These are phyloP conservation scores for Cyberlindnera mississippiensis DNA, from an alignment of 805 yeast species.

Conservation along the genomic window DNA sequence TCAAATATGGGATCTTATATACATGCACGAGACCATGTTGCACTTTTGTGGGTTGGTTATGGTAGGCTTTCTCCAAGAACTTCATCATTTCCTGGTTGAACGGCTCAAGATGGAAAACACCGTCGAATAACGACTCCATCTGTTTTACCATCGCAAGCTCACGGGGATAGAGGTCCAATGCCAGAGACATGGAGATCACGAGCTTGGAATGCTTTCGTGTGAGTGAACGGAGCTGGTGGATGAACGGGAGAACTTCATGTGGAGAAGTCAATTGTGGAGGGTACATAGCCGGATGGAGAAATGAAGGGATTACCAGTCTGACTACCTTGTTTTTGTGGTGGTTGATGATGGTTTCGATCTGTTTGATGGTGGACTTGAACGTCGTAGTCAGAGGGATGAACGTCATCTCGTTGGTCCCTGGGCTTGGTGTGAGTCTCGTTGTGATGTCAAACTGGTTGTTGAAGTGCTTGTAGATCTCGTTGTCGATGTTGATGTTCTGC, in stretches of 20 bases:
- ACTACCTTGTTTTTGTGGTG: conserved; percentile 46
- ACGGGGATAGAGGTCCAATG: conserved; percentile 65
- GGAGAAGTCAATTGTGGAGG: conserved; percentile 46
- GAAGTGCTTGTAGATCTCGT: conserved; percentile 48
- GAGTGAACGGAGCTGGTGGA: conserved; percentile 55
- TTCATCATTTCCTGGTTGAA: conserved; percentile 70
- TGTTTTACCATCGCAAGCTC: conserved; percentile 42
- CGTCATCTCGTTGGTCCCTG: conserved; percentile 57
- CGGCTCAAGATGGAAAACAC: conserved; percentile 73
- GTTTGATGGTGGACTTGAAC: conserved; percentile 32
- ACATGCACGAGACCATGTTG: conserved; percentile 87
- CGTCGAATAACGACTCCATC: conserved; percentile 59
- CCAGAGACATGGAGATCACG: conserved; percentile 50
- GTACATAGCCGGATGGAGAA: conserved; percentile 76
- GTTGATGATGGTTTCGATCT: conserved; percentile 41
- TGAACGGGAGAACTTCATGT: conserved; percentile 50
- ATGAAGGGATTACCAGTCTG: conserved; percentile 69
- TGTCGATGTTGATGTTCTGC: conserved; percentile 21
- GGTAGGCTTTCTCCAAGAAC: conserved; percentile 64
- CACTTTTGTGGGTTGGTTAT: conserved; percentile 66
- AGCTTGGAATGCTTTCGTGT: conserved; percentile 45
- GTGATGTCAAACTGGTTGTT: conserved; percentile 74
- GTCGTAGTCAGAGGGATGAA: conserved; percentile 41
- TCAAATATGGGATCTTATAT: conserved; percentile 63
- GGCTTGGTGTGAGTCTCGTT: conserved; percentile 61